A percentile compares a stretch with the other conserved stretches of the same genome.
phyloP scores from a whole-genome alignment of 2,329 filamentous ascomycete genomes.

The Botrytis paeoniae region DNA sequence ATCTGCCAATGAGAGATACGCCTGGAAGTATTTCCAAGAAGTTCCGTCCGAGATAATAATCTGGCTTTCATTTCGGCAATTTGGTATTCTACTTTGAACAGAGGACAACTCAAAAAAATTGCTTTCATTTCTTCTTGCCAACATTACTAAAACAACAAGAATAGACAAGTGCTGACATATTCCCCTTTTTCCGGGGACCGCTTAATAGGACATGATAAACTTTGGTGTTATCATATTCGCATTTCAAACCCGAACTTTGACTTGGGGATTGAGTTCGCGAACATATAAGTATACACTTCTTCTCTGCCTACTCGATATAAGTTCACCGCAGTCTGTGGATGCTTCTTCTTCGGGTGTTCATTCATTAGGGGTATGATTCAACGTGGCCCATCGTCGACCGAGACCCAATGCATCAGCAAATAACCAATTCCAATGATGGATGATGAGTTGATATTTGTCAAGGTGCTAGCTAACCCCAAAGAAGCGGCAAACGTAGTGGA shows the following conservation, averaged over 20 bases:
- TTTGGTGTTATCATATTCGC: slow-evolving; percentile 12
- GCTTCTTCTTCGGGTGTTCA: background rate
- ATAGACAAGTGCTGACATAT: slow-evolving; percentile 19
- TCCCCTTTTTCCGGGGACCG: slow-evolving; percentile 13
- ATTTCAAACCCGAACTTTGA: background rate
- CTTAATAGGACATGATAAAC: slow-evolving; percentile 23
- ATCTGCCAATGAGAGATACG: slow-evolving; percentile 31
- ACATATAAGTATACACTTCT: slow-evolving; percentile 15
- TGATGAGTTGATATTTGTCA: background rate
- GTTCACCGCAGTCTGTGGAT: background rate
- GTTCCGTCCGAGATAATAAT: slow-evolving; percentile 11
- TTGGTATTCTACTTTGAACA: slow-evolving; percentile 10
- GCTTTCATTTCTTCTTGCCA: slow-evolving; percentile 16
- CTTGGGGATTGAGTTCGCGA: background rate
- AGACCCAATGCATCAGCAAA: background rate
- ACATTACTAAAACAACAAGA: slow-evolving; percentile 5
- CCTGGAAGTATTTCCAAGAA: slow-evolving; percentile 27
- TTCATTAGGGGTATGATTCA: slow-evolving; percentile 6
- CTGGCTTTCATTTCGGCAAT: slow-evolving; percentile 24
- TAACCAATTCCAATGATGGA: background rate
- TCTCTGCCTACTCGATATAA: slow-evolving; percentile 6
- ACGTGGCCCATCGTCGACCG: background rate
- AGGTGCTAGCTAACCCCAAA: background rate
- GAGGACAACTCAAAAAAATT: background rate
- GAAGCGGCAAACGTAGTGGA: background rate